Base-by-base conservation (phyloP, 176 grass and related monocot species). In the Oryza rufipogon region DNA sequence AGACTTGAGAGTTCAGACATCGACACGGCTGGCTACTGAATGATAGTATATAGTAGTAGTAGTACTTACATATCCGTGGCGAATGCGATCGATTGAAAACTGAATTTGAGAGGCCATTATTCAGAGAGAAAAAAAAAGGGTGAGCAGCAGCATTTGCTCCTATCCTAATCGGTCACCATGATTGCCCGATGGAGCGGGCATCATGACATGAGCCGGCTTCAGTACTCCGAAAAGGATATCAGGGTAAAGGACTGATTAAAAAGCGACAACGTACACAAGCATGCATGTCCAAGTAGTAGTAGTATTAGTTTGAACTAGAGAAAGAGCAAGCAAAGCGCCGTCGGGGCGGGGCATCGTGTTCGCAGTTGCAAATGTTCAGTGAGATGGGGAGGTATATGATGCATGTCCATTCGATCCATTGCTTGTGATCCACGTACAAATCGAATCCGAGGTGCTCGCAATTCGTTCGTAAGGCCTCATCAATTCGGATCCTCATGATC, bases 171-270 rank as follows among this genome's bases (percentile, higher is more conserved):
- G 54, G n/a, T 58, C 54, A 58, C 13, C 19, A 54, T 84, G 73
- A 77, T 68, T 60, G 64, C 46, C 82, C 17, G 32, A 68, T 41
- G 71, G 82, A 84, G 82, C 61, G 44, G 63, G 17, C 45, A 83
- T 83, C 82, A 84, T 68, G 63, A 58, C 30, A 22, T 6, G 28
- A 84, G 64, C 73, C 46, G 82, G 64, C 64, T 58, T 48, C 41
- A 22, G 36, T 38, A 38, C 5, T 58, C 16, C 44, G 51, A 56
- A 70, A 82, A 60, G 19, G 23, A 33, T 19, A 79, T 20, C 19
- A n/a, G n/a, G n/a, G 54, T n/a, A 2, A 47, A 47, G 11, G 54
- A n/a, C 5, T 20, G 20, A 9, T 58, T 58, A 20, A 58, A 56
- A 58, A 58, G 17, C 54, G n/a, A 58, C 54, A n/a, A 19, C 51